Evolutionary conservation across 2,329 filamentous ascomycete genomes (phyloP), one percentile per base, ranked within the genome.

Genomic region (Colletotrichum sp.): DNA sequence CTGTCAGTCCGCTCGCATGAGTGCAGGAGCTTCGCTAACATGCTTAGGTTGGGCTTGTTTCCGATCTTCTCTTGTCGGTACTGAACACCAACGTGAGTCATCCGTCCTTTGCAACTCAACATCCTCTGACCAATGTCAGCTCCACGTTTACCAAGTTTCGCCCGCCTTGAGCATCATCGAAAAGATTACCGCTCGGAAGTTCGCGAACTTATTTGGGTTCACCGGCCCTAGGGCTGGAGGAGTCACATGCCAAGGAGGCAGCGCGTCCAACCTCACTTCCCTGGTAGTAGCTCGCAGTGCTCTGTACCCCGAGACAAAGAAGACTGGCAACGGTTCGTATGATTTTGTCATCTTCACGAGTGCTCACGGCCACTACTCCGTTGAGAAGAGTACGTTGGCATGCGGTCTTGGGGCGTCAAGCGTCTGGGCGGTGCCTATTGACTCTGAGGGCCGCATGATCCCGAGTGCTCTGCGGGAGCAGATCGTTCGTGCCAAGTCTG

Each of bases 341-440:
- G 88, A 90, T 24, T 96, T 98, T 80, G 93, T 95, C 24, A 86
- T 98, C 71, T 98, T 99, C 86, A 98, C 96, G 4, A 95, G 93
- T 79, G 92, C 90, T 1, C 96, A 99, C 83, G 96, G 96, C 0
- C 97, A 99, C 88, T 99, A 99, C 87, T 96, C 93, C 7, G 92
- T 99, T 30, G 95, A 98, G 81, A 99, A 99, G 86, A 96, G 96
- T 4, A 96, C 96, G n/a, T 94, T 96, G 82, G 94, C 96, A 82
- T 94, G 94, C 80, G 97, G 97, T 1, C 90, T 99, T 48, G 97
- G 97, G 12, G 93, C 92, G 32, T 87, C 88, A 24, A 92, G 92
- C 77, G 96, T 98, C 30, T 92, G 94, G 84, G 82, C 89, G 30
- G 94, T 99, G 0, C 90, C 94, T 6, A 92, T 98, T 26, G 95